phyloP scores from a whole-genome alignment of 2,329 filamentous ascomycete species.

The Exophiala sideris region DNA sequence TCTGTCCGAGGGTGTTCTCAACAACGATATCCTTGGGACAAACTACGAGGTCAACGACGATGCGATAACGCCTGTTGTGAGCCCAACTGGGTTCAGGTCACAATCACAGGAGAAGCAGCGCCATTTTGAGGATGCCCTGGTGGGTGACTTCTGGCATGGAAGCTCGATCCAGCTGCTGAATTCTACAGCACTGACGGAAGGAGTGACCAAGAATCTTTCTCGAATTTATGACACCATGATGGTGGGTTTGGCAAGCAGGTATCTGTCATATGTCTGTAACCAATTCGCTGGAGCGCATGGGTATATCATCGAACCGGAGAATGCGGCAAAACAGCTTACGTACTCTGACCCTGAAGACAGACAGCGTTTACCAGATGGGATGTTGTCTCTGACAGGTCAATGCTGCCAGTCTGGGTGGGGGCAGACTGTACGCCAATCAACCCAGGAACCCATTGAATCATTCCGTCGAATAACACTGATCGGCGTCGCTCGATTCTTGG shows the following conservation, averaged over 20 bases:
- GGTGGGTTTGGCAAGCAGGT: background rate
- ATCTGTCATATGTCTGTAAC: constrained; percentile 4
- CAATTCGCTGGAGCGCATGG: constrained; percentile 5
- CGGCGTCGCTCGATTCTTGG: constrained; percentile 8
- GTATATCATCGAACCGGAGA: constrained; percentile 4
- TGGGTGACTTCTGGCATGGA: constrained; percentile 1
- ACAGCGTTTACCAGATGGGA: background rate
- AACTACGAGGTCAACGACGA: too few species aligned
- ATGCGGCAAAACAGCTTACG: background rate
- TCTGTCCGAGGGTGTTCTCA: background rate
- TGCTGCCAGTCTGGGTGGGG: background rate
- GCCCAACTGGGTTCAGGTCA: too few species aligned
- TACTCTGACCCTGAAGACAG: background rate
- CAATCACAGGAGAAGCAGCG: too few species aligned
- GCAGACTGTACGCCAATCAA: background rate
- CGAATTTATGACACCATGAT: constrained; percentile 6
- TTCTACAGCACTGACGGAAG: background rate
- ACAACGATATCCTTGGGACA: too few species aligned
- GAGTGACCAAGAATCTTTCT: background rate
- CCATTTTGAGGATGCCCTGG: too few species aligned
- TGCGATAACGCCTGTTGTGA: too few species aligned
- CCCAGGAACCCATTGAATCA: background rate
- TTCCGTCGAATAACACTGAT: constrained; percentile 3
- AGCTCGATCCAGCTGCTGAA: constrained; percentile 4
- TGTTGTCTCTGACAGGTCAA: background rate